These are phyloP conservation scores for Aspergillus homomorphus DNA, from an alignment of 495 filamentous ascomycete species.

Conservation along the genomic window DNA sequence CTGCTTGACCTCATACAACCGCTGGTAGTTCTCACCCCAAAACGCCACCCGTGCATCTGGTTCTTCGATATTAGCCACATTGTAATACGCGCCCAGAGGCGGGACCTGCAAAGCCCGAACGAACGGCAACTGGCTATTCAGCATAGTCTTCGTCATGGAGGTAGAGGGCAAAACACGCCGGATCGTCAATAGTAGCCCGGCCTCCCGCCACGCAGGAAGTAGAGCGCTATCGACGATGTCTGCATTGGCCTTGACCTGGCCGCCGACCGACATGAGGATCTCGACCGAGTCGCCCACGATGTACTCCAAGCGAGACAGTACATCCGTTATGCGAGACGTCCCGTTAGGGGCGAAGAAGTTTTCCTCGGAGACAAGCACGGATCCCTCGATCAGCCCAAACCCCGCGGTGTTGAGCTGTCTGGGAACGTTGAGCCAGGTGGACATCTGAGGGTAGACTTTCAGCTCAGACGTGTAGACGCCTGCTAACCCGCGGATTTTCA, in stretches of 20 bases:
- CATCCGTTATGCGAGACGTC: neutral
- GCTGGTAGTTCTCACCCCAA: constrained; percentile 49
- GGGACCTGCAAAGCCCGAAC: neutral
- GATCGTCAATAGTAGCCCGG: neutral
- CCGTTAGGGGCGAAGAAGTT: neutral
- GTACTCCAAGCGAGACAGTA: neutral
- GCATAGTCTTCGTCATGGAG: neutral
- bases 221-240: neutral
- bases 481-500: neutral
- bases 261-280: constrained; percentile 5
- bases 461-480: neutral
- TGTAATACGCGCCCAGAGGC: constrained; percentile 27
- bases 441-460: neutral
- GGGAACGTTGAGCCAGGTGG: neutral
- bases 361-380: neutral
- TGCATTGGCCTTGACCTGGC: constrained; percentile 2
- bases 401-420: neutral
- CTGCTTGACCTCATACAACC: constrained; percentile 44
- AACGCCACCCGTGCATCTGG: constrained; percentile 42
- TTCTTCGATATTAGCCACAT: constrained; percentile 45
- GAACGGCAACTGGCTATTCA: neutral
- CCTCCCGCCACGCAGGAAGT: constrained; percentile 5
- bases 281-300: neutral
- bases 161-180: neutral
- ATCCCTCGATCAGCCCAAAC: neutral